Percentiles rank a stretch among this genome's conserved stretches.
Conservation (phyloP, 1,284 basidiomycete genomes). For the Grifola frondosa region DNA sequence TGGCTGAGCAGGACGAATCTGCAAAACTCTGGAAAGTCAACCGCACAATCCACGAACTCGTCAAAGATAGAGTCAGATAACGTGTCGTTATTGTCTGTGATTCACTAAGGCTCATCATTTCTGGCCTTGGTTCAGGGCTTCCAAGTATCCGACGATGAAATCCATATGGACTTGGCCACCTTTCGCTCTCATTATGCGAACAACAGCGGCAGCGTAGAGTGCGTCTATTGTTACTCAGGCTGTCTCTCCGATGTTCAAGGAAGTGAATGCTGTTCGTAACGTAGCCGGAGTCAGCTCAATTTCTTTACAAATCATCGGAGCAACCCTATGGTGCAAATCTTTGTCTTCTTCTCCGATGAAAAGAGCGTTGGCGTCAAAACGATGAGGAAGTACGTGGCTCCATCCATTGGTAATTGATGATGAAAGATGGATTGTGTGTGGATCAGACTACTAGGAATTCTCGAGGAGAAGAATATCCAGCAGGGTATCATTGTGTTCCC, state of each 20-base stretch:
- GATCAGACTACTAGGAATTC: slow-evolving; percentile 78
- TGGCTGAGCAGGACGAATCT: slow-evolving; percentile 72
- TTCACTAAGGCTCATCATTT: slow-evolving; percentile 5
- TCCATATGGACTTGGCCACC: slow-evolving; percentile 76
- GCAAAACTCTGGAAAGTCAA: slow-evolving; percentile 95
- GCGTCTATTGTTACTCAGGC: slow-evolving; percentile 16
- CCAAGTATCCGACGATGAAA: slow-evolving; percentile 88
- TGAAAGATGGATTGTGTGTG: too few species aligned
- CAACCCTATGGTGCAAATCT: slow-evolving; percentile 81
- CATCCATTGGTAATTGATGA: too few species aligned
- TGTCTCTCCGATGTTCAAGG: neutral
- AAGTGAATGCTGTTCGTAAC: neutral
- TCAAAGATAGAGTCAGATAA: slow-evolving; percentile 87
- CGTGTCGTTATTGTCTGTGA: slow-evolving; percentile 25
- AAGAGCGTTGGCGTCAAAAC: slow-evolving; percentile 92
- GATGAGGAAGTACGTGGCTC: slow-evolving; percentile 88
- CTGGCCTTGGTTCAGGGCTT: slow-evolving; percentile 59
- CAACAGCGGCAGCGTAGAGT: slow-evolving; percentile 67
- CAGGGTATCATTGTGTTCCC: slow-evolving; percentile 95
- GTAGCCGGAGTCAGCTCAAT: slow-evolving; percentile 82
- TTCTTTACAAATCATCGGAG: slow-evolving; percentile 80
- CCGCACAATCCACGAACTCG: slow-evolving; percentile 95
- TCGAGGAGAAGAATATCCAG: slow-evolving; percentile 88
- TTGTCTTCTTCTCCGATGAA: slow-evolving; percentile 93
- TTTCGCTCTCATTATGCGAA: slow-evolving; percentile 73